phyloP scores from a whole-genome alignment of 1,139 yeast genomes.

The Debaryomycetaceae sp. region DNA sequence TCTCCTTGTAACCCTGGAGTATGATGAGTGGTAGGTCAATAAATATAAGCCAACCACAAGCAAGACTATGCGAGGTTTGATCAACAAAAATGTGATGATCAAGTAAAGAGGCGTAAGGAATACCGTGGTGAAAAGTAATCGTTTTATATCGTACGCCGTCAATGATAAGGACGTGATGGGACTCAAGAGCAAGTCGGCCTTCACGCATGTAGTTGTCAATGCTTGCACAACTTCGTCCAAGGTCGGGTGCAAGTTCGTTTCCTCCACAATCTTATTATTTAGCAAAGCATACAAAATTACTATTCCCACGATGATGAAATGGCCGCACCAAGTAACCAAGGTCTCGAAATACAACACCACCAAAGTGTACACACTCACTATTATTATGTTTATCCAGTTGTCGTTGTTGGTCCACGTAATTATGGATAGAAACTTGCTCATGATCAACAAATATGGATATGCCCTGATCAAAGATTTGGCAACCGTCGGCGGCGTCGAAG shows the following conservation, averaged over 20 bases:
- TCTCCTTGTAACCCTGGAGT: conserved; percentile 76
- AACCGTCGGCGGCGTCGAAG: conserved; percentile 87
- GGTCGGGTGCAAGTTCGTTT: conserved; percentile 69
- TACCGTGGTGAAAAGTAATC: conserved; percentile 77
- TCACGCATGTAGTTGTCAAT: conserved; percentile 68
- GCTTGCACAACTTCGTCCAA: conserved; percentile 86
- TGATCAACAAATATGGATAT: conserved; percentile 76
- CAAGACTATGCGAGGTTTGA: conserved; percentile 69
- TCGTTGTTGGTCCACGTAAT: conserved; percentile 92
- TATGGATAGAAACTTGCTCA: conserved; percentile 65
- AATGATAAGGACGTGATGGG: conserved; percentile 73
- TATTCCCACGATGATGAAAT: conserved; percentile 64
- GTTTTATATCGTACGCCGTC: conserved; percentile 72
- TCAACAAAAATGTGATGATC: conserved; percentile 58
- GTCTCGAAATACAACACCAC: conserved; percentile 70
- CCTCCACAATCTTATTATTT: conserved; percentile 46
- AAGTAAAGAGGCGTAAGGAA: conserved; percentile 83
- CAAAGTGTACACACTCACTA: conserved; percentile 55
- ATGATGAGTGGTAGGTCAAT: conserved; percentile 81
- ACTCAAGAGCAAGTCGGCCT: conserved; percentile 70
- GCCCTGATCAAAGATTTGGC: conserved; percentile 78
- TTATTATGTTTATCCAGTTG: conserved; percentile 67
- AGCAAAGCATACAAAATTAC: conserved; percentile 65
- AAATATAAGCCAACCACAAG: conserved; percentile 58
- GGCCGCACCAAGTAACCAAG: conserved; percentile 76